phyloP scores from a whole-genome alignment of 106 monocot species.

The Dendrobium huoshanense region DNA sequence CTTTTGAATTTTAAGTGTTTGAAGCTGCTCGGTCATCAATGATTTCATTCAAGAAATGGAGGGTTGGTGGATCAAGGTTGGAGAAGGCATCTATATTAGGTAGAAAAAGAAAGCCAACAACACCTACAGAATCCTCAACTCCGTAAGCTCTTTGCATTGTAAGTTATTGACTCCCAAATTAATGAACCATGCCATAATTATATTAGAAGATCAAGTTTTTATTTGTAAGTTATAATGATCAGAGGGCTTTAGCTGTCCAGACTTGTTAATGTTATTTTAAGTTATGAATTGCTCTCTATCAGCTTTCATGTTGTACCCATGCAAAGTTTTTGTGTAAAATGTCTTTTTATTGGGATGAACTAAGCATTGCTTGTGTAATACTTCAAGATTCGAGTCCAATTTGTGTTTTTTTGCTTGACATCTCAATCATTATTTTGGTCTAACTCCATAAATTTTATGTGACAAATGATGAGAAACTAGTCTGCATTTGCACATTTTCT shows the following conservation, averaged over 20 bases:
- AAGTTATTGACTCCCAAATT: background rate
- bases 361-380: too few relatives aligned
- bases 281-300: background rate
- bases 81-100: constrained; percentile 65
- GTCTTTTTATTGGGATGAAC: too few relatives aligned
- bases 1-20: constrained; percentile 28
- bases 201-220: background rate
- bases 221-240: too few relatives aligned
- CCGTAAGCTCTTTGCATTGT: background rate
- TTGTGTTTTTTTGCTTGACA: too few relatives aligned
- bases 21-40: constrained; percentile 63
- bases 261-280: background rate
- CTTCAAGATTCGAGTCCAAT: too few relatives aligned
- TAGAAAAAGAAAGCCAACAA: constrained; percentile 44
- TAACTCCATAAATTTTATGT: too few relatives aligned
- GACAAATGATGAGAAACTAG: too few relatives aligned
- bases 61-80: constrained; percentile 39
- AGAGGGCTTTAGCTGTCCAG: background rate
- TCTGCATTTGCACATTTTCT: too few relatives aligned
- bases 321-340: too few relatives aligned
- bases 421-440: too few relatives aligned
- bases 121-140: constrained; percentile 6
- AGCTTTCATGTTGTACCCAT: background rate
- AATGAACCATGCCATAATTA: background rate
- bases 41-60: constrained; percentile 62